Evolutionary conservation across 176 grass and related monocot genomes (phyloP), one percentile per base, ranked within the genome.

Genomic region (Eleusine coracana): DNA sequence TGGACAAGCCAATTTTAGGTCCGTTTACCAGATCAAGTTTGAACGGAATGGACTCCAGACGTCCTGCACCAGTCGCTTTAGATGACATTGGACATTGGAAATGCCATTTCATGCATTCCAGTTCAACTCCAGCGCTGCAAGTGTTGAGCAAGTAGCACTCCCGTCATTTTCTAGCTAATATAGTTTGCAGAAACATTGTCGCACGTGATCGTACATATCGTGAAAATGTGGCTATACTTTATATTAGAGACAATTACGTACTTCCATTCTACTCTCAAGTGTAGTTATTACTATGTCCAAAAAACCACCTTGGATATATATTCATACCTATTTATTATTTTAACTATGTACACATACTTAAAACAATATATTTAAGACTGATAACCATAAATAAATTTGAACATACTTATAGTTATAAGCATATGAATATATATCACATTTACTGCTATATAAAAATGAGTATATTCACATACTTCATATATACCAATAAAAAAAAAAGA

Each of bases 51-150:
- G 69, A 45, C 42, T 27, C 48, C 3, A 7, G 45, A 4, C 74
- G 46, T 40, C 6, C 27, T 79, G 58, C 46, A 45, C 29, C 66
- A 21, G 38, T 68, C 39, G 17, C 18, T 10, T 89, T 75, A 59
- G 37, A 63, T 54, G 23, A 11, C 62, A 80, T 44, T 70, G 63
- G 76, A 62, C 76, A 70, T 36, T 60, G 41, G 44, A 75, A 64
- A 68, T 84, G 40, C 58, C 61, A 74, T 14, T 75, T 15, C 76
- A 50, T 79, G n/a, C n/a, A n/a, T n/a, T 79, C 25, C 74, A 78
- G 46, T 70, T 60, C 48, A 11, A 60, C 20, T n/a, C 7, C 61
- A 68, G 18, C 54, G 28, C 49, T 50, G 46, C 59, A n/a, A 18
- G 73, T 20, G 58, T 21, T 12, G 11, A 44, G 10, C 18, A 14